A percentile compares a stretch with the other conserved stretches of the same genome.
Evolutionary conservation across 2,329 filamentous ascomycete species (phyloP).

Genomic region (Aspergillus sp.): DNA sequence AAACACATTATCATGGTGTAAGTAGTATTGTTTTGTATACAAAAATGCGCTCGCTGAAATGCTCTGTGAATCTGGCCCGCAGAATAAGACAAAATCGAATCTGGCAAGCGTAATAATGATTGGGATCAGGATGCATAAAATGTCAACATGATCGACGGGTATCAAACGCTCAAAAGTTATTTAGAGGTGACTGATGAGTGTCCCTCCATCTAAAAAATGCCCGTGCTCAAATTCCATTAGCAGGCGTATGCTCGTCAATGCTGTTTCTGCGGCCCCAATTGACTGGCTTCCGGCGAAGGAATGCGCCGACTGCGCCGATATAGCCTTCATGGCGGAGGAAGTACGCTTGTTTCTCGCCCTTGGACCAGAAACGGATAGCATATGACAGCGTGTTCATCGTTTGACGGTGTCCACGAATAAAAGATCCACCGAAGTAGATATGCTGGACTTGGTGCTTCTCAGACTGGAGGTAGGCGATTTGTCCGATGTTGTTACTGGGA

Average conservation of each 20-base stretch:
- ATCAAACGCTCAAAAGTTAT: conserved; percentile 19
- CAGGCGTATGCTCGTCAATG: conserved; percentile 55
- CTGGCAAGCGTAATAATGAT: conserved; percentile 6
- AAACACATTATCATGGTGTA: conserved; percentile 1
- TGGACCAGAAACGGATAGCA: conserved; percentile 96
- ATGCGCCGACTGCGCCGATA: conserved; percentile 88
- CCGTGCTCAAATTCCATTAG: conserved; percentile 19
- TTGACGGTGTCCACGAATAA: conserved; percentile 92
- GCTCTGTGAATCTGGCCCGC: conserved; percentile 3
- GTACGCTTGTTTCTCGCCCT: conserved; percentile 90
- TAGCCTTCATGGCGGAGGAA: conserved; percentile 96
- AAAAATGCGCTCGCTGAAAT: conserved; percentile 6
- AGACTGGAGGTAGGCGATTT: conserved; percentile 95
- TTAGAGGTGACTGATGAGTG: conserved; percentile 1
- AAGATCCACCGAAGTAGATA: conserved; percentile 97
- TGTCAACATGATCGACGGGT: conserved; percentile 19
- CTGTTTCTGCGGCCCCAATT: conserved; percentile 89
- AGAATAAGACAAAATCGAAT: conserved; percentile 6
- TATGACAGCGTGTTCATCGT: conserved; percentile 98
- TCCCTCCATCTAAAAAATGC: neutral
- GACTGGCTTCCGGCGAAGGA: conserved; percentile 82
- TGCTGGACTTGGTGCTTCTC: conserved; percentile 88
- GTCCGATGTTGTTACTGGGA: conserved; percentile 88
- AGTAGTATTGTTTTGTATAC: neutral
- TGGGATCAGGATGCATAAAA: conserved; percentile 12